Conservation (phyloP, 2,329 filamentous ascomycete species). For the Thelonectria olida region DNA sequence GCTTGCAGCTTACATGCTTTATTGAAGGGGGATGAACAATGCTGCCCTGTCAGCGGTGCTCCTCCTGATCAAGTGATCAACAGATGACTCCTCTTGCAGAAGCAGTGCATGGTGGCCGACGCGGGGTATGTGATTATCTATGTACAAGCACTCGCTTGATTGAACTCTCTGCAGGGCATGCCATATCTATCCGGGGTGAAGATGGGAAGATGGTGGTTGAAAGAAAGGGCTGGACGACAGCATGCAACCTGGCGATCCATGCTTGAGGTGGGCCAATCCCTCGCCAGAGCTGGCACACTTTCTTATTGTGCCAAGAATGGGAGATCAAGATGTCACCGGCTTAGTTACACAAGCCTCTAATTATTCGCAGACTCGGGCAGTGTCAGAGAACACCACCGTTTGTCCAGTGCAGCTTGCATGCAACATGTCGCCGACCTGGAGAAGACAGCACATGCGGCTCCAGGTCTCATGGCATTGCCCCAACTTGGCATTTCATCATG, state of each 20-base stretch:
- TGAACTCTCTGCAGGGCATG: not conserved
- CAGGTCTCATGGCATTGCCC: slow-evolving; percentile 2
- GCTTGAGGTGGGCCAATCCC: not conserved
- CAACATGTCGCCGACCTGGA: not conserved
- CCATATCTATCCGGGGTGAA: not conserved
- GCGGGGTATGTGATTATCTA: not conserved
- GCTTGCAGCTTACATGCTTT: not conserved
- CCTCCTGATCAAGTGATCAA: slow-evolving; percentile 1
- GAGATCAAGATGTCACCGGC: not conserved
- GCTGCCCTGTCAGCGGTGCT: not conserved
- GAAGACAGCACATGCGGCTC: too few relatives aligned
- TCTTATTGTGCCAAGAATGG: not conserved
- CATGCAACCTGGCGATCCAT: not conserved
- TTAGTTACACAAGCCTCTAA: too few relatives aligned
- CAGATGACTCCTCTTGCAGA: not conserved
- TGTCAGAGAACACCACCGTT: not conserved
- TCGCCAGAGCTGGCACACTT: not conserved
- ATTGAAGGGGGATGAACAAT: slow-evolving; percentile 1
- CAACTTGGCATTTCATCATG: slow-evolving; percentile 3
- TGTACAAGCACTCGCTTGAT: not conserved
- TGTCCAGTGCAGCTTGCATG: not conserved
- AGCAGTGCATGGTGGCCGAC: not conserved
- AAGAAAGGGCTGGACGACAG: too few relatives aligned
- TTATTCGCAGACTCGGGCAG: too few relatives aligned
- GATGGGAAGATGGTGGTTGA: not conserved